Base-by-base conservation (phyloP, 441 rosid genomes). In the Rhodomyrtus psidioides region DNA sequence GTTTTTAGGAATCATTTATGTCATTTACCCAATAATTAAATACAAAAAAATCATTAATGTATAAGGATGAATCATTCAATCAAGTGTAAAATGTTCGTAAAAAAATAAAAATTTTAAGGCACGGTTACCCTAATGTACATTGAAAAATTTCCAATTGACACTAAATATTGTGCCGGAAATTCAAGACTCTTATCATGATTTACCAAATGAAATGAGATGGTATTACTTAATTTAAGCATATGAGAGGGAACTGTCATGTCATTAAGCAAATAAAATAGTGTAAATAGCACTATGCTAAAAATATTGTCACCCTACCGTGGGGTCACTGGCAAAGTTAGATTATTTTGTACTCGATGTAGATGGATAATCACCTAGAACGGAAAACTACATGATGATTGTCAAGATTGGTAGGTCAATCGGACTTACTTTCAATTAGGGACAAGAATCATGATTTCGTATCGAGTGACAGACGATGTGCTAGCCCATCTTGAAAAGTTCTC, bases 161-260 rank as follows among this genome's bases (percentile, higher is more conserved):
- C 21, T 1, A 0, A 21, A 15, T 60, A 15, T 60, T 0, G 17
- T 60, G 74, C 0, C 0, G 21, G 28, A 30, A 5, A 60, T 15
- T 60, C 21, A 3, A 3, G 42, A 7, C 42, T 60, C 4, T 16
- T 16, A 4, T 15, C 39, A 15, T 3, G 3, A 60, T 60, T 60
- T 60, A 7, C 23, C 28, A 60, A 4, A 28, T 16, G 23, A 60
- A 60, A 28, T 28, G 12, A 16, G 23, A 16, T 0, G 2, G 9
- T 10, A 15, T 60, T 60, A 7, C 21, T 60, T 60, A 60, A 60
- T 60, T 28, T 28, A 60, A 6, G 39, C 39, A 28, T 60, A 39
- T 60, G 15, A 9, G 0, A 14, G 0, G 4, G 39, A 27, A 59
- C 21, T 7, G 1, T 7, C 3, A 8, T 7, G 16, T 15, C 39